Conservation (phyloP, 306 rosid genomes). For the Rubus parviflorus region DNA sequence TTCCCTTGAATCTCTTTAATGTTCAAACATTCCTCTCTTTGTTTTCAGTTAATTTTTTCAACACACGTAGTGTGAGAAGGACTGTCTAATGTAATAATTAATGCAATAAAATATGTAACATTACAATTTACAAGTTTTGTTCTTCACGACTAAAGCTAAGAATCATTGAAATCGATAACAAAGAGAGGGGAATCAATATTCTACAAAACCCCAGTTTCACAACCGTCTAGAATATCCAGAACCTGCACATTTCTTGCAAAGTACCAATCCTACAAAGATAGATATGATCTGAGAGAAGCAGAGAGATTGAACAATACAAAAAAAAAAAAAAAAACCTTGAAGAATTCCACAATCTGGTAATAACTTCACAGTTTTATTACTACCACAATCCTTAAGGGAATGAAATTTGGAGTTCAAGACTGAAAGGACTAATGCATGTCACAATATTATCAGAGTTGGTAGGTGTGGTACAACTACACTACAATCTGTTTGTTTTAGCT, state of each 20-base stretch:
- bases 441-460: not conserved
- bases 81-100: not conserved
- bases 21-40: not conserved
- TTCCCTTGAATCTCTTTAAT: not conserved
- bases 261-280: constrained; percentile 62
- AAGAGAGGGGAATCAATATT: not conserved
- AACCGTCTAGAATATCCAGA: constrained; percentile 95
- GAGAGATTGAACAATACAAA: not conserved
- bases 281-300: constrained; percentile 21
- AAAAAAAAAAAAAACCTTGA: constrained; percentile 3
- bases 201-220: constrained; percentile 31
- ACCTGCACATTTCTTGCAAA: constrained; percentile 98
- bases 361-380: not conserved
- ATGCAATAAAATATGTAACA: not conserved
- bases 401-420: not conserved
- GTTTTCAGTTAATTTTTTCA: not conserved
- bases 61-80: not conserved
- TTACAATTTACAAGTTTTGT: constrained; percentile 1
- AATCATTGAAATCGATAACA: constrained; percentile 8
- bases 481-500: no score
- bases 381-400: not conserved
- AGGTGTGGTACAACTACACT: not conserved
- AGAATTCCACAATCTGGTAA: not conserved
- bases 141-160: not conserved
- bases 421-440: not conserved